Base-by-base conservation (phyloP, 148 eudicot genomes). In the Fagopyrum homotropicum region DNA sequence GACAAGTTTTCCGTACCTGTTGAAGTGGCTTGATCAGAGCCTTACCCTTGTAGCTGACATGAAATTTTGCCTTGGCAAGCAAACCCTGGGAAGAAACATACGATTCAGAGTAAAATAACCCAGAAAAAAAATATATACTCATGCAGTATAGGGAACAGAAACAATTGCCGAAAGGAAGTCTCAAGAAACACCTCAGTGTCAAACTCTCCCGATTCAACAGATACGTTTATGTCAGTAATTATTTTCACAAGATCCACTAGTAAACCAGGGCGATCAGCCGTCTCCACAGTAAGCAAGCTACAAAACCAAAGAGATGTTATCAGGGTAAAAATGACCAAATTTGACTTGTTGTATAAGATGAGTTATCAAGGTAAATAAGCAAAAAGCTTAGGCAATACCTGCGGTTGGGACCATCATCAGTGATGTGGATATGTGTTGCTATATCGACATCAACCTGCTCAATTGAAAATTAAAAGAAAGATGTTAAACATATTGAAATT, bases 211-310 rank as follows among this genome's bases (percentile, higher is more conserved):
- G 98, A 91, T 87, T 87, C 85, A 79, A 91, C 97, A 52, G 81
- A 26, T 75, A 93, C 71, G 75, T 89, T 93, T 66, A 89, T 88
- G 80, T 93, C 98, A 15, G 90, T 80, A 56, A 91, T 81, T 52
- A 79, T 83, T 88, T 82, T 93, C 76, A 93, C 98, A 45, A 93
- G 98, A 77, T 93, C 98, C 78, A 93, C 97, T 74, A 93, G 80
- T 80, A 93, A 85, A 71, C 98, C 98, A 72, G 98, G 95, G 68
- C 88, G 91, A 81, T 93, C 98, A 43, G 84, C 95, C 14, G 98
- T 80, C 79, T 91, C 98, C 64, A 93, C 93, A 43, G 40, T 75
- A 1, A 93, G 89, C 88, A 93, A 82, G 87, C 98, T 93, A 88
- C 91, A 87, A 79, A 1, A 74, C 7, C 30, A 72, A 26, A 73